Evolutionary conservation across 2,329 filamentous ascomycete species (phyloP).

Genomic region (Ascochyta clinopodiicola): DNA sequence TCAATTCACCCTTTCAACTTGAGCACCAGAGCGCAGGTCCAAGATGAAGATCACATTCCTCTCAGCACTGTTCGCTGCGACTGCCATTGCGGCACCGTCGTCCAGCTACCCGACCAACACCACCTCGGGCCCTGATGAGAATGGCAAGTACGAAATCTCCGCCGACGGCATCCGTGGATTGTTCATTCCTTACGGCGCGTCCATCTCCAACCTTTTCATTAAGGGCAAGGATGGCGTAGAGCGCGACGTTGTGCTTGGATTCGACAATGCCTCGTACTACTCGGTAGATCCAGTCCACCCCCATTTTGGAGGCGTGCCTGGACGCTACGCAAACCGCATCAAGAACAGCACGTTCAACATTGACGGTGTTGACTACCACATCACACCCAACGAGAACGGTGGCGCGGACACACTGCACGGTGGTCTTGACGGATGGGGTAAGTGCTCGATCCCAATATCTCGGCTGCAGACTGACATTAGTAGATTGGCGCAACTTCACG

Average conservation of each 20-base stretch:
- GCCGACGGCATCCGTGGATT: constrained; percentile 70
- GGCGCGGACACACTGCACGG: constrained; percentile 69
- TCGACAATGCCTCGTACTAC: constrained; percentile 78
- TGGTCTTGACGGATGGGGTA: constrained; percentile 71
- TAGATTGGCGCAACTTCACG: constrained; percentile 74
- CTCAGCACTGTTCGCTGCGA: constrained; percentile 33
- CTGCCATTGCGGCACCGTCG: constrained; percentile 40
- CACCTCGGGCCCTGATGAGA: constrained; percentile 40
- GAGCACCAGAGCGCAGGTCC: constrained; percentile 21
- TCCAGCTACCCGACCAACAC: constrained; percentile 31
- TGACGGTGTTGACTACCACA: constrained; percentile 66
- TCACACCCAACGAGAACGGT: constrained; percentile 66
- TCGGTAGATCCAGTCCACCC: constrained; percentile 68
- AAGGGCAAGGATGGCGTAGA: constrained; percentile 71
- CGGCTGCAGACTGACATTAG: not conserved
- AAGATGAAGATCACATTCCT: constrained; percentile 35
- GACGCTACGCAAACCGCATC: constrained; percentile 82
- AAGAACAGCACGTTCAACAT: constrained; percentile 76
- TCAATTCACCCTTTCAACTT: constrained; percentile 23
- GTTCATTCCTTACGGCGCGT: constrained; percentile 78
- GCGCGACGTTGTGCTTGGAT: constrained; percentile 75
- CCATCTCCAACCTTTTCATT: constrained; percentile 74
- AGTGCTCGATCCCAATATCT: not conserved
- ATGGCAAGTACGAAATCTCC: constrained; percentile 73
- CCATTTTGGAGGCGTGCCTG: constrained; percentile 75